Conservation (phyloP, 2,329 filamentous ascomycete species). For the Paraphaeosphaeria minitans region DNA sequence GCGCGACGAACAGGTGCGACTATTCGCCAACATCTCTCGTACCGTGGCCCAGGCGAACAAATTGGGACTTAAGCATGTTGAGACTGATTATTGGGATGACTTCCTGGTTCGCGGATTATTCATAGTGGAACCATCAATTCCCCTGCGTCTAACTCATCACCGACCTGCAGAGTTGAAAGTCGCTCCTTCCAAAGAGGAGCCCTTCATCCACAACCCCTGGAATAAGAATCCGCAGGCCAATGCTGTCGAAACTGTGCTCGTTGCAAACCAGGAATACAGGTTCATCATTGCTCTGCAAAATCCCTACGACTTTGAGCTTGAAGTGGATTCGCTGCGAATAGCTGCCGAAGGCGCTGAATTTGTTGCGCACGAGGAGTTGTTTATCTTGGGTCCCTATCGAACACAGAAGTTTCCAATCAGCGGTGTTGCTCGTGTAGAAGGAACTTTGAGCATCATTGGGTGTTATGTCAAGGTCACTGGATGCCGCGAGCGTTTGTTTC, state of each 20-base stretch:
- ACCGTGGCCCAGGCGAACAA: conserved; percentile 79
- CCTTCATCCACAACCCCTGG: conserved; percentile 96
- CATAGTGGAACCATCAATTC: conserved; percentile 55
- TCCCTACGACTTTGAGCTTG: conserved; percentile 89
- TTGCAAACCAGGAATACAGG: conserved; percentile 76
- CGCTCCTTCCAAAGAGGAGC: conserved; percentile 60
- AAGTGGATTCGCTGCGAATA: conserved; percentile 80
- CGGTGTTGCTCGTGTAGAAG: conserved; percentile 70
- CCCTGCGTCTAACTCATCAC: conserved; percentile 39
- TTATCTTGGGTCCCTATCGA: conserved; percentile 78
- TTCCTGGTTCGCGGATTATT: conserved; percentile 84
- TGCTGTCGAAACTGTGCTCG: conserved; percentile 69
- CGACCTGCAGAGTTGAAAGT: conserved; percentile 40
- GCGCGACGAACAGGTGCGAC: conserved; percentile 80
- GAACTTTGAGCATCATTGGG: conserved; percentile 74
- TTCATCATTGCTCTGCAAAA: conserved; percentile 91
- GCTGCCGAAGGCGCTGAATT: conserved; percentile 76
- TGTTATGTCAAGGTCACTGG: conserved; percentile 80
- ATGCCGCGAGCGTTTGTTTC: conserved; percentile 81
- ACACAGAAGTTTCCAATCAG: conserved; percentile 77
- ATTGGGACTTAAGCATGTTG: conserved; percentile 70
- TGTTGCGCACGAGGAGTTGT: conserved; percentile 66
- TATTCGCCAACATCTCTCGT: conserved; percentile 85
- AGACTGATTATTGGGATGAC: conserved; percentile 95
- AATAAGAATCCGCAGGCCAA: conserved; percentile 66